Evolutionary conservation across 192 early-diverging fungal species (phyloP).

Genomic region (Umbelopsis vinacea): DNA sequence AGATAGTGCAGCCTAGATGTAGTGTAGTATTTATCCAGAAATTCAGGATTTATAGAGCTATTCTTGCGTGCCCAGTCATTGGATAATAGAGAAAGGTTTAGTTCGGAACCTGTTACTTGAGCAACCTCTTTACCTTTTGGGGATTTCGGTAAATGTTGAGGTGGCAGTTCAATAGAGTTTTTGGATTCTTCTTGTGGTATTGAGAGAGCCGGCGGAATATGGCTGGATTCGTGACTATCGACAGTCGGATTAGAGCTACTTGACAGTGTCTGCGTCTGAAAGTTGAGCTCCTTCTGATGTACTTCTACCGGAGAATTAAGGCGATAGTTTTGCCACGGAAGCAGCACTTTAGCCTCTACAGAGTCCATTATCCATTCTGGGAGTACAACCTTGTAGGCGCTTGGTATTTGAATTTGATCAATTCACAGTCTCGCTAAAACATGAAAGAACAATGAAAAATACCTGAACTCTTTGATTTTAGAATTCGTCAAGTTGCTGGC

Average conservation of each 20-base stretch:
- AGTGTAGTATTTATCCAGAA: conserved; percentile 66
- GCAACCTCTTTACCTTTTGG: conserved; percentile 10
- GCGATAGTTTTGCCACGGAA: conserved; percentile 72
- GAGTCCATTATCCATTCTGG: conserved; percentile 83
- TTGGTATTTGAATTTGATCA: conserved; percentile 18
- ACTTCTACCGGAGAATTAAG: conserved; percentile 28
- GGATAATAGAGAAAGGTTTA: conserved; percentile 40
- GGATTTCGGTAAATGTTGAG: background rate
- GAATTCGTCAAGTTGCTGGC: conserved; percentile 66
- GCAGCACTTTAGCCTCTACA: conserved; percentile 55
- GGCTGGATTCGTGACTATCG: conserved; percentile 18
- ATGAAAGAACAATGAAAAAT: background rate
- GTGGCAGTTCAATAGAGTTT: background rate
- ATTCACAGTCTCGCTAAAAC: background rate
- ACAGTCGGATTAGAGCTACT: background rate
- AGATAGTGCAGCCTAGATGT: conserved; percentile 80
- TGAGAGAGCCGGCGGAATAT: background rate
- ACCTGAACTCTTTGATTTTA: conserved; percentile 68
- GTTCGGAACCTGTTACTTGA: conserved; percentile 18
- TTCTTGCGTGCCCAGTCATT: conserved; percentile 47
- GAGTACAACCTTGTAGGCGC: conserved; percentile 67
- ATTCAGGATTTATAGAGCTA: conserved; percentile 49
- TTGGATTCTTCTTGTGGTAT: background rate
- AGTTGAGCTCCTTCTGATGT: conserved; percentile 20
- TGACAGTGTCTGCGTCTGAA: background rate